Conservation (phyloP, 169 alveolate genomes). For the Eimeria maxima region DNA sequence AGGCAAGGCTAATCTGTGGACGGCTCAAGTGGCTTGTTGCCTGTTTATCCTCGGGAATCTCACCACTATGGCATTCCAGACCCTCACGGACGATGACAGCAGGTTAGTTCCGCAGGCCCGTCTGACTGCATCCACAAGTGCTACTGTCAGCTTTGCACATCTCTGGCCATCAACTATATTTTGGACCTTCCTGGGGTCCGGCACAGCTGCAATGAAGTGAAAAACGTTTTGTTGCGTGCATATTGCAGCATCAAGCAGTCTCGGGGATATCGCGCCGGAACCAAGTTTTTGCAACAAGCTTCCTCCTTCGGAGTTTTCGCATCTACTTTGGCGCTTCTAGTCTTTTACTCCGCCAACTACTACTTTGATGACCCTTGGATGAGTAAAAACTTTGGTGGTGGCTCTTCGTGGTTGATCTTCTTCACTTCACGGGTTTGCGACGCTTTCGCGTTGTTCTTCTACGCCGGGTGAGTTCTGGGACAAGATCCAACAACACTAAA, state of each 20-base stretch:
- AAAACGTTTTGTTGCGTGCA: too few relatives aligned
- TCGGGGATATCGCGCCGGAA: conserved; percentile 95
- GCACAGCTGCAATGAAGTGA: not conserved
- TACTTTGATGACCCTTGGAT: conserved; percentile 94
- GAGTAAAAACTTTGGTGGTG: conserved; percentile 92
- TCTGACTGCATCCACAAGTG: not conserved
- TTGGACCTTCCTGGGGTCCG: not conserved
- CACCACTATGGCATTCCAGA: conserved; percentile 91
- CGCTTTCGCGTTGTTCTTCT: conserved; percentile 89
- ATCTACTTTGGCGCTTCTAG: conserved; percentile 90
- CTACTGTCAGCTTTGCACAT: not conserved
- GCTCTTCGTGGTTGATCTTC: conserved; percentile 93
- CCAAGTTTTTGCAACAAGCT: conserved; percentile 92
- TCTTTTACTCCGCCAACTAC: conserved; percentile 92
- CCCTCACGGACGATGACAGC: conserved; percentile 93
- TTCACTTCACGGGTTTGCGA: conserved; percentile 92
- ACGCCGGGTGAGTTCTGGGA: conserved; percentile 88
- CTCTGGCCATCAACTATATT: not conserved
- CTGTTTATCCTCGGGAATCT: conserved; percentile 91
- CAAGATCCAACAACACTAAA: not conserved
- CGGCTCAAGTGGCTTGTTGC: conserved; percentile 90
- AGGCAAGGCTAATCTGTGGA: conserved; percentile 87
- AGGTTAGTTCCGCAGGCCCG: conserved; percentile 80
- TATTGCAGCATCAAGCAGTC: conserved; percentile 93
- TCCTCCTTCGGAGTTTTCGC: conserved; percentile 93